These are phyloP conservation scores for Lotmaria passim DNA, from an alignment of 208 protist genomes.

Conservation along the genomic window DNA sequence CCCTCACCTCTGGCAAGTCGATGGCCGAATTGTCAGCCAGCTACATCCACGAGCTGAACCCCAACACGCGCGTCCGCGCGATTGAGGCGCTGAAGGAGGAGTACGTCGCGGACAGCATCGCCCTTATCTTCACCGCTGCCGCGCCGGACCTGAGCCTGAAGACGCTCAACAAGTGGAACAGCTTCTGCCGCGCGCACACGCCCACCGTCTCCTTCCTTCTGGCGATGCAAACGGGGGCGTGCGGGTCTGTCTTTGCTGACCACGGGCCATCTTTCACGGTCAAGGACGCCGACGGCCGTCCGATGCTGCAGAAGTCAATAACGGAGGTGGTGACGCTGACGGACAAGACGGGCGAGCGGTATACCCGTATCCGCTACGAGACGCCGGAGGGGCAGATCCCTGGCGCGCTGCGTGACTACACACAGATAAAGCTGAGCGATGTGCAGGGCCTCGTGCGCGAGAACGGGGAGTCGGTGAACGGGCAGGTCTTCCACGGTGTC, in stretches of 20 bases:
- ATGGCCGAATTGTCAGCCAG: constrained; percentile 65
- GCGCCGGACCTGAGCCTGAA: constrained; percentile 68
- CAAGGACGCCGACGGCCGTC: constrained; percentile 83
- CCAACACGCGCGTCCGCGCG: constrained; percentile 78
- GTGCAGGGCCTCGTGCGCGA: constrained; percentile 67
- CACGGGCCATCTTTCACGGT: constrained; percentile 76
- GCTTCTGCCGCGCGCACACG: constrained; percentile 67
- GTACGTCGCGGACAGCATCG: constrained; percentile 52
- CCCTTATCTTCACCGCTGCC: constrained; percentile 77
- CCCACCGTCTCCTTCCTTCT: constrained; percentile 84
- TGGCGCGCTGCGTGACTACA: constrained; percentile 85
- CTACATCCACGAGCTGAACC: constrained; percentile 90
- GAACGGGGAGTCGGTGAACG: constrained; percentile 76
- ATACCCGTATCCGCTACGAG: constrained; percentile 80
- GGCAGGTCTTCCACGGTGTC: constrained; percentile 70
- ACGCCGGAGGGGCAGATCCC: constrained; percentile 87
- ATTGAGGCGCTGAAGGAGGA: constrained; percentile 61
- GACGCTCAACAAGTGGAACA: constrained; percentile 77
- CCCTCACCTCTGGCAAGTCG: constrained; percentile 51
- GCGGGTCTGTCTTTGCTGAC: constrained; percentile 86
- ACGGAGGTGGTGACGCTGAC: constrained; percentile 54
- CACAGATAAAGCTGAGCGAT: constrained; percentile 85
- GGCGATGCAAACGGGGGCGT: constrained; percentile 64
- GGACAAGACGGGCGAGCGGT: constrained; percentile 67
- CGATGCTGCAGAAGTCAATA: constrained; percentile 83